These are phyloP conservation scores for Rhizophlyctis rosea DNA, from an alignment of 192 early-diverging fungal genomes.

Conservation along the genomic window DNA sequence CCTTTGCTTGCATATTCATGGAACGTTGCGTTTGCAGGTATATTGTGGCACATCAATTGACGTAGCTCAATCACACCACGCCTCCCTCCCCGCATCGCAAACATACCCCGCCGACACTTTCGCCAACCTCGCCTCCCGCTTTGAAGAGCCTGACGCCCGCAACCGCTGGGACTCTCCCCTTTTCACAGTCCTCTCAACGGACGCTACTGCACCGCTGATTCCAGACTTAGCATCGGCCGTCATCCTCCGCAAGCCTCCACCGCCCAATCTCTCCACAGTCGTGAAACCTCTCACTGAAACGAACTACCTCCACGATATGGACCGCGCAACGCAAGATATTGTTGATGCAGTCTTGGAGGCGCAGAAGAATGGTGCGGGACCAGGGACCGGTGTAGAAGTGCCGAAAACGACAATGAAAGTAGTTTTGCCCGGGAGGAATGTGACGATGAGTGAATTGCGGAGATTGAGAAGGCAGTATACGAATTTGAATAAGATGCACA, in stretches of 20 bases:
- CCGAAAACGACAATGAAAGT: slow-evolving; percentile 49
- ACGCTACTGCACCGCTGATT: slow-evolving; percentile 51
- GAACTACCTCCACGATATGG: slow-evolving; percentile 90
- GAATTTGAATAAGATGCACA: slow-evolving; percentile 84
- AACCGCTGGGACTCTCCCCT: slow-evolving; percentile 96
- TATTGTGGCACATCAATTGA: slow-evolving; percentile 60
- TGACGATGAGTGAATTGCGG: slow-evolving; percentile 80
- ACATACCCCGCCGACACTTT: slow-evolving; percentile 37
- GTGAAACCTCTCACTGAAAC: slow-evolving; percentile 85
- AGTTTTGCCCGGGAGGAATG: slow-evolving; percentile 61
- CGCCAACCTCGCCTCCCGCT: slow-evolving; percentile 78
- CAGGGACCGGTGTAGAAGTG: slow-evolving; percentile 58
- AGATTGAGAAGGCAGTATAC: slow-evolving; percentile 78
- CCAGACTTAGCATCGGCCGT: slow-evolving; percentile 71
- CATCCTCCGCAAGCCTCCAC: slow-evolving; percentile 65
- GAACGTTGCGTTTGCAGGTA: too few species aligned
- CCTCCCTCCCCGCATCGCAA: not conserved
- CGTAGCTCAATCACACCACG: slow-evolving; percentile 56
- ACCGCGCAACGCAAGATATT: slow-evolving; percentile 75
- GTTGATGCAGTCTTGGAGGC: slow-evolving; percentile 73
- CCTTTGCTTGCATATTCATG: too few species aligned
- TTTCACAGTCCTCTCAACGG: slow-evolving; percentile 81
- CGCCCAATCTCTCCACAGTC: slow-evolving; percentile 85
- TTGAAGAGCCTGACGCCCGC: slow-evolving; percentile 89
- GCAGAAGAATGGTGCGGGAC: slow-evolving; percentile 60